Base-by-base conservation (phyloP, 164 flowering plant species). In the Magnolia sinica region DNA sequence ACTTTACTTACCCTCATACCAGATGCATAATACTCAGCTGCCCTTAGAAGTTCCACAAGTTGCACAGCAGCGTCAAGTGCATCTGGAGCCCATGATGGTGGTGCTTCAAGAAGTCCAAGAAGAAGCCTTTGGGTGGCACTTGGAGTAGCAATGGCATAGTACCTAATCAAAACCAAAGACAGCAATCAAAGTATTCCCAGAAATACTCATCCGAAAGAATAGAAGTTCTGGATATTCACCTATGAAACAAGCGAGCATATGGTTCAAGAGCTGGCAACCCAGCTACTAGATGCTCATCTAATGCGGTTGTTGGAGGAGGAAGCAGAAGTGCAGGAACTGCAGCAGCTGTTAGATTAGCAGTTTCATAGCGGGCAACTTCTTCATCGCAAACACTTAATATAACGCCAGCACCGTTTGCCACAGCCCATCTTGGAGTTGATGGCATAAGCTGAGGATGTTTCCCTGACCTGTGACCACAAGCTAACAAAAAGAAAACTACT, bases 41-140 rank as follows among this genome's bases (percentile, higher is more conserved):
- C 98, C 74, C 97, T 86, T 75, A 95, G 96, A 64, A 95, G 98
- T 81, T 95, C 98, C 77, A 95, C 98, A 72, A 95, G 94, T 78
- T 95, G 98, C 20, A 95, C 98, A 77, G 97, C 98, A 76, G 98
- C 98, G 87, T 95, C 98, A 73, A 95, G 97, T 76, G 98, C 98
- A 88, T 95, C 98, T 45, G 98, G 98, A 79, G 98, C 98, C 98
- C 98, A 95, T 59, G 98, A 93, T 29, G 97, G 98, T 61, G 98
- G 98, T 78, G 98, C 98, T 90, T 95, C 98, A 27, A 95, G 85
- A 83, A 95, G 95, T 73, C 98, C 98, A 78, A 95, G 88, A 71
- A 95, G 91, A 80, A 95, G 91, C 80, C 97, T 87, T 76, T 95
- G 98, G 22, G 98, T 93, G 68, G 98, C 97, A 92, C 96, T 93